A percentile compares a stretch with the other conserved stretches of the same genome.
Conservation (phyloP, 2,329 filamentous ascomycete species). For the Fusarium illudens region DNA sequence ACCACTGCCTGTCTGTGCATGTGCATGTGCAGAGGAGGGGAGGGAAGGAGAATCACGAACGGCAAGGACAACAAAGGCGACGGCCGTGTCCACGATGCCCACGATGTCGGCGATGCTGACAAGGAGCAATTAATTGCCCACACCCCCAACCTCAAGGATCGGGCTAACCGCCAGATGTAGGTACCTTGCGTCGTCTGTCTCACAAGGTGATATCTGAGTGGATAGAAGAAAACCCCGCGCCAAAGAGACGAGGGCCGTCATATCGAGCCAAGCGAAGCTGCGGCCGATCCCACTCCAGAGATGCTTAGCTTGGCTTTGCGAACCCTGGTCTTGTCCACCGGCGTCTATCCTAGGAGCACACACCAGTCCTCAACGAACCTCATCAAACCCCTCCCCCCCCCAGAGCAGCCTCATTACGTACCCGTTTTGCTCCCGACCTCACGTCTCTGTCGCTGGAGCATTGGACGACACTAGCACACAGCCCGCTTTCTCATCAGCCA, state of each 20-base stretch:
- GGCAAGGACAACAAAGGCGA: not conserved
- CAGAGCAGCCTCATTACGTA: constrained; percentile 35
- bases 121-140: constrained; percentile 1
- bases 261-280: constrained; percentile 26
- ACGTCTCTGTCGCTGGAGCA: constrained; percentile 1
- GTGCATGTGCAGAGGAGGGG: constrained; percentile 3
- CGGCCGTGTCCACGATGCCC: not conserved
- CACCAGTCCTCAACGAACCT: constrained; percentile 9
- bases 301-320: constrained; percentile 27
- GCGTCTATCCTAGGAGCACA: constrained; percentile 23
- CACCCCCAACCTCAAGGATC: constrained; percentile 23
- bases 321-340: constrained; percentile 17
- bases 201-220: constrained; percentile 34
- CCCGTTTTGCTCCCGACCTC: constrained; percentile 8
- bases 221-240: constrained; percentile 32
- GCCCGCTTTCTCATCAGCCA: constrained; percentile 1
- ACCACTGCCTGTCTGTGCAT: constrained; percentile 12
- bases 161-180: constrained; percentile 22
- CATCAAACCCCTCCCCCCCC: constrained; percentile 18
- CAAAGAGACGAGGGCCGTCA: constrained; percentile 11
- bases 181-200: constrained; percentile 30
- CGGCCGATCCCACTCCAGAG: constrained; percentile 30
- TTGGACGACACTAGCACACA: not conserved
- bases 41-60: constrained; percentile 1
- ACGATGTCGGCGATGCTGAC: constrained; percentile 7